phyloP scores from a whole-genome alignment of 192 early-diverging fungal genomes.

The Oehlia diaphana region DNA sequence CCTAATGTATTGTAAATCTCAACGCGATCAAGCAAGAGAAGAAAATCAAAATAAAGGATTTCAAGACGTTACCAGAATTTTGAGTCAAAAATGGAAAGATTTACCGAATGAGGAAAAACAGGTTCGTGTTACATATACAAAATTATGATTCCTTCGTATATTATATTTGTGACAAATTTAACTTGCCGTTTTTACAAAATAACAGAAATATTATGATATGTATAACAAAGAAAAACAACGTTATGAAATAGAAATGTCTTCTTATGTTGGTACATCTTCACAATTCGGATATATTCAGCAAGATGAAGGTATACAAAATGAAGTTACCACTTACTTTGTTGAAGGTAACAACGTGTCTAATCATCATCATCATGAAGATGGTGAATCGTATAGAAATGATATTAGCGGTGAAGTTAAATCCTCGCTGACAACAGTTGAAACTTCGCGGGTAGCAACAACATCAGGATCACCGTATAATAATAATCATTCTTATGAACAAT shows the following conservation, averaged over 20 bases:
- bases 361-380: too few species aligned
- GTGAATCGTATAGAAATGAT: too few species aligned
- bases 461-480: background rate
- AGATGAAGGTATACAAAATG: too few species aligned
- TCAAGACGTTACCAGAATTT: slow-evolving; percentile 38
- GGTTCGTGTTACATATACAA: slow-evolving; percentile 18
- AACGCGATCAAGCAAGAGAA: slow-evolving; percentile 46
- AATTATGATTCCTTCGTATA: background rate
- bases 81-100: slow-evolving; percentile 47
- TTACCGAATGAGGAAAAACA: slow-evolving; percentile 39
- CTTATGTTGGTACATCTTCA: slow-evolving; percentile 29
- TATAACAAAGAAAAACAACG: slow-evolving; percentile 46
- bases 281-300: background rate
- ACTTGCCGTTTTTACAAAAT: background rate
- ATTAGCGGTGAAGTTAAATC: too few species aligned
- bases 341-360: too few species aligned
- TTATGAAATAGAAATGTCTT: slow-evolving; percentile 41
- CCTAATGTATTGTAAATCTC: slow-evolving; percentile 42
- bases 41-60: slow-evolving; percentile 37
- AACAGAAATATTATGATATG: slow-evolving; percentile 46
- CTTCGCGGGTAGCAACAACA: background rate
- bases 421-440: background rate
- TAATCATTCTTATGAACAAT: background rate
- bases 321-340: too few species aligned
- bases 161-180: background rate